These are phyloP conservation scores for Citrullus amarus DNA, from an alignment of 306 rosid species.

Conservation along the genomic window DNA sequence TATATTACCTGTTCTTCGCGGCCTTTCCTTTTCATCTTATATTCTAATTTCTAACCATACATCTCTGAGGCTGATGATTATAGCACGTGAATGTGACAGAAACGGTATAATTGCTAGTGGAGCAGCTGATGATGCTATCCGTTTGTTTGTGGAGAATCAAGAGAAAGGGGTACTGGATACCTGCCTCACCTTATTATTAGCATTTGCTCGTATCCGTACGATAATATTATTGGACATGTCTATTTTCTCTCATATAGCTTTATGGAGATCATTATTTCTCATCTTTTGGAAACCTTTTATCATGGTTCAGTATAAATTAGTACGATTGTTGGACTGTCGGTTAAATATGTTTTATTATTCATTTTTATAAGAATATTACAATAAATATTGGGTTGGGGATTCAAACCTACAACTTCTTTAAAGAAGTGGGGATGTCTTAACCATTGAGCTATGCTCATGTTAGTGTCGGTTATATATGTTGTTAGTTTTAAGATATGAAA, in stretches of 20 bases:
- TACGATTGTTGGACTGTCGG: not conserved
- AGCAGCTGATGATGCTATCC: conserved; percentile 86
- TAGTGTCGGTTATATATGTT: not conserved
- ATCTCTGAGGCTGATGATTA: not conserved
- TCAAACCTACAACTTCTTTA: not conserved
- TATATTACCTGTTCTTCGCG: not conserved
- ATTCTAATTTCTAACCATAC: not conserved
- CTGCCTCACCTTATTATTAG: not conserved
- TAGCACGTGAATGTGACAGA: conserved; percentile 31
- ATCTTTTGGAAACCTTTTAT: not conserved
- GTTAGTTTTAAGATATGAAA: not conserved
- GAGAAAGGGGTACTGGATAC: conserved; percentile 43
- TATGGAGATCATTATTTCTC: not conserved
- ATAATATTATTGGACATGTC: not conserved
- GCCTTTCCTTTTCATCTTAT: not conserved
- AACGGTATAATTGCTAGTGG: conserved; percentile 87
- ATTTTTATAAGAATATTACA: not conserved
- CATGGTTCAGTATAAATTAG: not conserved
- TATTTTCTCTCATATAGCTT: not conserved
- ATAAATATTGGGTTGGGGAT: not conserved
- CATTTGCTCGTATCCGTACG: not conserved
- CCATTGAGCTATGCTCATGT: not conserved
- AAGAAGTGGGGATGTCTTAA: not conserved
- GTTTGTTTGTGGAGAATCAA: conserved; percentile 54
- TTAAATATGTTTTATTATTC: not conserved